phyloP scores from a whole-genome alignment of 1,284 basidiomycete genomes.

The Athelia sp. region DNA sequence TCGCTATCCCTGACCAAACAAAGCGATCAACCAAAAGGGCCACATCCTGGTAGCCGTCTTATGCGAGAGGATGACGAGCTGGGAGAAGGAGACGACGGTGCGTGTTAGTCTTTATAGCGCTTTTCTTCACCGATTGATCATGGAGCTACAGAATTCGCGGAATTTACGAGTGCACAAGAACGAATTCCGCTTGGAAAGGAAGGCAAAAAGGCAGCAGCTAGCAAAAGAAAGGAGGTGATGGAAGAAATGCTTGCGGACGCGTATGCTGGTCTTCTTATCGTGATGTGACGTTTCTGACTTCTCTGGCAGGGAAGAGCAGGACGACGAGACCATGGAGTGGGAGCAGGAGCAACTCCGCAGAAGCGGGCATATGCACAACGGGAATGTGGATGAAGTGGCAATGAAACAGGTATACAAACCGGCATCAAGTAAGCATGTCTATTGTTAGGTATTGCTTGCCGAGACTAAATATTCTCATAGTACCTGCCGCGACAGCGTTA shows the following conservation, averaged over 20 bases:
- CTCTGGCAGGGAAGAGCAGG: conserved; percentile 64
- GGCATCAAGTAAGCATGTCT: conserved; percentile 58
- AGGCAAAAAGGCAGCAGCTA: conserved; percentile 71
- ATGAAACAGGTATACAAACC: conserved; percentile 65
- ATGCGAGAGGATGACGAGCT: conserved; percentile 90
- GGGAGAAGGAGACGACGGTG: conserved; percentile 91
- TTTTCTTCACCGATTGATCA: conserved; percentile 6
- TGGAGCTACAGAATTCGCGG: conserved; percentile 65
- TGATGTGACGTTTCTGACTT: conserved; percentile 11
- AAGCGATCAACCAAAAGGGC: conserved; percentile 53
- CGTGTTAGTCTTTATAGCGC: conserved; percentile 15
- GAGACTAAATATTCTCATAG: conserved; percentile 39
- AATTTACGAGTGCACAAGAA: conserved; percentile 86
- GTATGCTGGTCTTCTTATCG: conserved; percentile 38
- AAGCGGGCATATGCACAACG: conserved; percentile 48
- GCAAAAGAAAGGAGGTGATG: conserved; percentile 69
- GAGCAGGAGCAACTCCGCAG: conserved; percentile 82
- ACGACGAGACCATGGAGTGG: conserved; percentile 90
- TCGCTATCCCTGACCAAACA: conserved; percentile 68
- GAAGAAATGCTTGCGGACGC: conserved; percentile 85
- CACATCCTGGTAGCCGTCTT: conserved; percentile 87
- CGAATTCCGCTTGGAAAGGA: conserved; percentile 85
- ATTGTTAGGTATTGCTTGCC: conserved; percentile 8
- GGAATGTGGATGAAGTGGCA: conserved; percentile 22
- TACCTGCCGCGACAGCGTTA: conserved; percentile 53